Conservation (phyloP, 176 grass and related monocot species). For the Guadua angustifolia region DNA sequence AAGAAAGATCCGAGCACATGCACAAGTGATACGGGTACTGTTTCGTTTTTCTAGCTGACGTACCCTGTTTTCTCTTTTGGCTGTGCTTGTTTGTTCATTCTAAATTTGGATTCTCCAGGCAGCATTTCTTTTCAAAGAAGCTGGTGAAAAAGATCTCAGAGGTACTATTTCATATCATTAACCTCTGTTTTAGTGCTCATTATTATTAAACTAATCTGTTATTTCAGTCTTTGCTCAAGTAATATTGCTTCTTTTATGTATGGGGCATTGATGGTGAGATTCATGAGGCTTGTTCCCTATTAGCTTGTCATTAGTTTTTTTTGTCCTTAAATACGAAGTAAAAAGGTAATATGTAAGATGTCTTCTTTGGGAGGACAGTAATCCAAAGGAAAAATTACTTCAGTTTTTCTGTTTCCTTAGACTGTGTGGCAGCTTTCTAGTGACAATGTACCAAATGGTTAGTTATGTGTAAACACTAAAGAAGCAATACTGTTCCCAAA, state of each 20-base stretch:
- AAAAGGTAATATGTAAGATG: neutral
- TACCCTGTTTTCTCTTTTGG: neutral
- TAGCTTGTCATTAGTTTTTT: neutral
- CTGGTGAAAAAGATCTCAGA: constrained; percentile 64
- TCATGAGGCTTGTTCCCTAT: neutral
- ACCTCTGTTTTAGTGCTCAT: constrained; percentile 19
- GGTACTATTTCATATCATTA: constrained; percentile 42
- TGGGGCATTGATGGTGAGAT: neutral
- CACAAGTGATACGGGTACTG: constrained; percentile 84
- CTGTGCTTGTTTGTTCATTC: constrained; percentile 33
- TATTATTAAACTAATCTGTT: neutral
- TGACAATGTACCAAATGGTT: constrained; percentile 12
- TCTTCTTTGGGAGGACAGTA: constrained; percentile 5
- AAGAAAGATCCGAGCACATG: constrained; percentile 70
- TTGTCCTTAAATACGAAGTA: neutral
- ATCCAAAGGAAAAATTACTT: neutral
- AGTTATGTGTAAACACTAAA: neutral
- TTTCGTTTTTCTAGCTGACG: constrained; percentile 26
- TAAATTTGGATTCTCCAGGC: constrained; percentile 66
- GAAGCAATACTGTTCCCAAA: neutral
- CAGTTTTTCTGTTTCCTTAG: constrained; percentile 4
- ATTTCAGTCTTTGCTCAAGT: neutral
- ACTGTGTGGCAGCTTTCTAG: neutral
- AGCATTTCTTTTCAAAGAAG: constrained; percentile 89
- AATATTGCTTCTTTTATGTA: neutral